Conservation (phyloP, 2,329 filamentous ascomycete species). For the Pyrenophora tritici-repentis region DNA sequence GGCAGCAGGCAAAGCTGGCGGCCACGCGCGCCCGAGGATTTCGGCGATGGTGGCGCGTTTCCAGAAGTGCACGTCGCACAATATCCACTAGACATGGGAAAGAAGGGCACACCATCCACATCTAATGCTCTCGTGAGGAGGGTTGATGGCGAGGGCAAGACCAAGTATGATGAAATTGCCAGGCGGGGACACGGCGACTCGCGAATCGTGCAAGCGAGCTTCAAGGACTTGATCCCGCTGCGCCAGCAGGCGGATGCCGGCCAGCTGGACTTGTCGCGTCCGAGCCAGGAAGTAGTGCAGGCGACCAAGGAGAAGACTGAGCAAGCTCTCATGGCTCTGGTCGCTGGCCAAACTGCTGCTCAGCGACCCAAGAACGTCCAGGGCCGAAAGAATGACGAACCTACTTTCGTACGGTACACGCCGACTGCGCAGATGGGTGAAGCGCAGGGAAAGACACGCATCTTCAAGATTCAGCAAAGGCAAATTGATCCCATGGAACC, state of each 20-base stretch:
- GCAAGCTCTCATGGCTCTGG: conserved; percentile 78
- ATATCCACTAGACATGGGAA: conserved; percentile 94
- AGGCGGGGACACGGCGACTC: conserved; percentile 82
- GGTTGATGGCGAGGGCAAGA: conserved; percentile 87
- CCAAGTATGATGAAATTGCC: conserved; percentile 96
- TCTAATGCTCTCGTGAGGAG: conserved; percentile 92
- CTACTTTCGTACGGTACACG: conserved; percentile 94
- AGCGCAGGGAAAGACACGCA: conserved; percentile 81
- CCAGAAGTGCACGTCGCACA: conserved; percentile 93
- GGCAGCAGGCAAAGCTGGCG: conserved; percentile 88
- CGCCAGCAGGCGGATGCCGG: conserved; percentile 91
- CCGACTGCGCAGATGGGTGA: conserved; percentile 97
- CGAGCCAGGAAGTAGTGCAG: conserved; percentile 80
- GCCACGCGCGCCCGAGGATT: conserved; percentile 85
- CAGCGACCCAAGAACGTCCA: conserved; percentile 97
- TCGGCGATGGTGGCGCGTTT: conserved; percentile 93
- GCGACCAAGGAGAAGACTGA: conserved; percentile 87
- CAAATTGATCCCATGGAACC: conserved; percentile 96
- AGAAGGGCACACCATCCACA: conserved; percentile 62
- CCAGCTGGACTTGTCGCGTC: conserved; percentile 83
- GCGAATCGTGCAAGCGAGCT: conserved; percentile 89
- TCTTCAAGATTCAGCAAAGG: conserved; percentile 97
- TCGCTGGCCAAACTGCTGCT: conserved; percentile 82
- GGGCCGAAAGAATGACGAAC: conserved; percentile 76
- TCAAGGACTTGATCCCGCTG: conserved; percentile 94